Percentiles rank a stretch among this genome's conserved stretches.
Conservation (phyloP, 2,329 filamentous ascomycete species). For the Penicillium sp. region DNA sequence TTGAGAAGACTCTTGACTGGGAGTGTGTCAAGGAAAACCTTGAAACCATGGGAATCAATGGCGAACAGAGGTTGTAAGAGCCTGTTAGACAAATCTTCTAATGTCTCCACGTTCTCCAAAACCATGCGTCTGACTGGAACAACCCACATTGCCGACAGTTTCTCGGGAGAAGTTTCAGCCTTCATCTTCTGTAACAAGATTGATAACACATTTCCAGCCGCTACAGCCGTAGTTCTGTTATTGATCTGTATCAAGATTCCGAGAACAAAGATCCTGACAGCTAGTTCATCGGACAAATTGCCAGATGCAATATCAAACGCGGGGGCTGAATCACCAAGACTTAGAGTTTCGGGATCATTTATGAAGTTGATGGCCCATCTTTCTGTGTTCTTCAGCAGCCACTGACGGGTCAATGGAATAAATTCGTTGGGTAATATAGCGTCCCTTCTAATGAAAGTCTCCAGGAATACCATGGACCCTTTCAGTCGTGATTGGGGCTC, state of each 20-base stretch:
- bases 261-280: conserved; percentile 34
- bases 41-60: conserved; percentile 35
- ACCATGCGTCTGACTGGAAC: conserved; percentile 37
- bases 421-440: conserved; percentile 34
- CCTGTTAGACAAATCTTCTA: conserved; percentile 39
- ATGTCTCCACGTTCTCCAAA: conserved; percentile 35
- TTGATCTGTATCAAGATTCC: conserved; percentile 34
- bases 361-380: conserved; percentile 35
- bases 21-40: conserved; percentile 56
- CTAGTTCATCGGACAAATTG: conserved; percentile 19
- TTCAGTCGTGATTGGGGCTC: conserved; percentile 43
- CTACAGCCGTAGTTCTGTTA: conserved; percentile 30
- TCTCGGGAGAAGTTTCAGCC: conserved; percentile 6
- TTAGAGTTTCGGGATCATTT: conserved; percentile 34
- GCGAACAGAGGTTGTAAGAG: conserved; percentile 39
- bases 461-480: conserved; percentile 37
- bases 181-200: conserved; percentile 33
- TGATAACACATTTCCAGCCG: conserved; percentile 30
- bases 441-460: conserved; percentile 40
- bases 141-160: conserved; percentile 36
- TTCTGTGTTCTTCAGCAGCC: conserved; percentile 35
- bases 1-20: conserved; percentile 53
- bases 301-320: conserved; percentile 5
- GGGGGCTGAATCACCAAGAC: conserved; percentile 24
- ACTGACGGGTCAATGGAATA: conserved; percentile 30